Conservation (phyloP, 2,329 filamentous ascomycete species). For the Penicillium glabrum region DNA sequence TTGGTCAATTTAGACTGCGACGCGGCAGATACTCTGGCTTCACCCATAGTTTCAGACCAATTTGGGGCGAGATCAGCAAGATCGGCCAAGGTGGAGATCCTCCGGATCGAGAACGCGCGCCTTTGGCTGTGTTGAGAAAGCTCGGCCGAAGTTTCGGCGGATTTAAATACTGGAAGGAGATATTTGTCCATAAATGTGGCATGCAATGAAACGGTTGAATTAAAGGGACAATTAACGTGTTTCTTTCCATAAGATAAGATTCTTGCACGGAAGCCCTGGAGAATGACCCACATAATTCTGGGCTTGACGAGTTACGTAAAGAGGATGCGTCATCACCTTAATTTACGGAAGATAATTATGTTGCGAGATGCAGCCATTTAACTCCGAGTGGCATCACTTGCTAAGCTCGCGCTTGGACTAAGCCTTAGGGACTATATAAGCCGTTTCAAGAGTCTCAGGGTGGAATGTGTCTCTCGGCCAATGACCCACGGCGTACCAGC, state of each 20-base stretch:
- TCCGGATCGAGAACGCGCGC: background rate
- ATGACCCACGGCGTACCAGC: too few species aligned
- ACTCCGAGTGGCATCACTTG: too few species aligned
- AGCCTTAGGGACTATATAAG: too few species aligned
- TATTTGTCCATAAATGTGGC: background rate
- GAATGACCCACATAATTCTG: too few species aligned
- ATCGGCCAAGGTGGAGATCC: background rate
- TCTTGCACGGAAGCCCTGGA: background rate
- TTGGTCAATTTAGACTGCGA: background rate
- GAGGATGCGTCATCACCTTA: too few species aligned
- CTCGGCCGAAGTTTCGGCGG: background rate
- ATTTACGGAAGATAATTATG: too few species aligned
- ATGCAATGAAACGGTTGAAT: background rate
- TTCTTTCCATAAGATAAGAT: background rate
- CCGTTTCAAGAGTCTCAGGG: too few species aligned
- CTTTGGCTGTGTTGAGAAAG: background rate
- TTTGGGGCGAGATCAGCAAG: background rate
- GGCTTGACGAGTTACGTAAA: too few species aligned
- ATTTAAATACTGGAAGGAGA: background rate
- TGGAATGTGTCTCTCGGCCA: too few species aligned
- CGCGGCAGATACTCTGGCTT: background rate
- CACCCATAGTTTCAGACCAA: too few species aligned
- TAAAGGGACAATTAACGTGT: background rate
- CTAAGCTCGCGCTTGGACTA: too few species aligned
- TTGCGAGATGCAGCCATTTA: too few species aligned